Percentiles rank a stretch among this genome's conserved stretches.
Conservation (phyloP, 2,329 filamentous ascomycete genomes). For the Colletotrichum spinosum region DNA sequence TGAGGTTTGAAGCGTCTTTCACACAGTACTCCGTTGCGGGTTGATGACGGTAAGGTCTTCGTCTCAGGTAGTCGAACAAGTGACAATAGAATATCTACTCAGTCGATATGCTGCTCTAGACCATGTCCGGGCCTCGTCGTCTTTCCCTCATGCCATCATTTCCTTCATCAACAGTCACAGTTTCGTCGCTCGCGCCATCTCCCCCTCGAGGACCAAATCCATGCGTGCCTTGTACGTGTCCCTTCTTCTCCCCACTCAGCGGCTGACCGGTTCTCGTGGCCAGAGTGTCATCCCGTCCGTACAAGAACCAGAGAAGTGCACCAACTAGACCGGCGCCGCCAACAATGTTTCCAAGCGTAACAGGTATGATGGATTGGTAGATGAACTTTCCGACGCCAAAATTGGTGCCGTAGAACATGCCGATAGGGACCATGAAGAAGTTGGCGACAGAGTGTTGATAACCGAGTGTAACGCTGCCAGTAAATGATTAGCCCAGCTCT, state of each 20-base stretch:
- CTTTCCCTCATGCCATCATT: neutral
- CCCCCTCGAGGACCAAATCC: neutral
- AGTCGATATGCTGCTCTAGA: neutral
- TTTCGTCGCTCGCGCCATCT: neutral
- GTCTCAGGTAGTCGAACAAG: too few species aligned
- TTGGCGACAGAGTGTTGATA: conserved; percentile 21
- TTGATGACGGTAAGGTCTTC: too few species aligned
- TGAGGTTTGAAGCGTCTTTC: too few species aligned
- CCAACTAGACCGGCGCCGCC: conserved; percentile 4
- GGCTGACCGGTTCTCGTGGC: neutral
- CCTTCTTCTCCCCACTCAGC: conserved; percentile 3
- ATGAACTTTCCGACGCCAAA: conserved; percentile 21
- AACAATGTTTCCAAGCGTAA: conserved; percentile 21
- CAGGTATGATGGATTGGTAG: conserved; percentile 14
- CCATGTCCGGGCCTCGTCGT: neutral
- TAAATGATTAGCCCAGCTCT: neutral
- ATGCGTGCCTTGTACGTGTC: neutral
- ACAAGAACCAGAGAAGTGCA: conserved; percentile 7
- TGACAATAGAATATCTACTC: too few species aligned
- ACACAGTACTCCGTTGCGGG: too few species aligned
- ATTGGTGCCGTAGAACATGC: conserved; percentile 18
- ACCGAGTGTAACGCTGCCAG: conserved; percentile 5
- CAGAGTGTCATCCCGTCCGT: conserved; percentile 1
- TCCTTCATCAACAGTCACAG: neutral
- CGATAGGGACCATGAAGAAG: conserved; percentile 19